These are phyloP conservation scores for Heliophila coronopifolia DNA, from an alignment of 441 rosid genomes.

Conservation along the genomic window DNA sequence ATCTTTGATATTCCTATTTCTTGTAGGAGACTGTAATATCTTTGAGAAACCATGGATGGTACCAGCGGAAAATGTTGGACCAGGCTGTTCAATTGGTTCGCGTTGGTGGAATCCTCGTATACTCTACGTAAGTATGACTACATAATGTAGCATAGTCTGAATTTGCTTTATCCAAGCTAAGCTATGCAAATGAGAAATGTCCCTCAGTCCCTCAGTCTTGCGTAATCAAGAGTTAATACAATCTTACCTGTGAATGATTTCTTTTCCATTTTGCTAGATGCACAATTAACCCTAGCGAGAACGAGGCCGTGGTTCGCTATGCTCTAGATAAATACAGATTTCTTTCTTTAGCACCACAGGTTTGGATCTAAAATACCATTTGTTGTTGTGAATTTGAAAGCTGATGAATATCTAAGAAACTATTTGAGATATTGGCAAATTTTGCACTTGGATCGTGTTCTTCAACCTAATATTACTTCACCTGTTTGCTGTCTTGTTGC, in stretches of 20 bases:
- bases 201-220: neutral
- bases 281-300: conserved; percentile 92
- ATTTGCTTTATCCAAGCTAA: neutral
- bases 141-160: neutral
- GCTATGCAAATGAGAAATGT: neutral
- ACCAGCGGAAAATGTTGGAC: conserved; percentile 87
- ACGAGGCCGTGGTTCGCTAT: conserved; percentile 84
- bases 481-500: conserved; percentile 10
- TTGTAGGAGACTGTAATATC: conserved; percentile 79
- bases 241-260: conserved; percentile 5
- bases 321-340: conserved; percentile 75
- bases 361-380: conserved; percentile 23
- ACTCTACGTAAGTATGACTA: conserved; percentile 70
- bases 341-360: conserved; percentile 85
- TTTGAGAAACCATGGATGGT: conserved; percentile 69
- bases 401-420: neutral
- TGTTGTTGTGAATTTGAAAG: neutral
- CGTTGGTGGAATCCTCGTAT: conserved; percentile 85
- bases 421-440: neutral
- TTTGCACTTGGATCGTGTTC: neutral
- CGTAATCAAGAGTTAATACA: neutral
- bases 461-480: neutral
- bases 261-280: conserved; percentile 47
- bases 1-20: conserved; percentile 7
- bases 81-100: conserved; percentile 95